Conservation (phyloP, 1,139 yeast species). For the Zhuliangozyma parablackwelliae region DNA sequence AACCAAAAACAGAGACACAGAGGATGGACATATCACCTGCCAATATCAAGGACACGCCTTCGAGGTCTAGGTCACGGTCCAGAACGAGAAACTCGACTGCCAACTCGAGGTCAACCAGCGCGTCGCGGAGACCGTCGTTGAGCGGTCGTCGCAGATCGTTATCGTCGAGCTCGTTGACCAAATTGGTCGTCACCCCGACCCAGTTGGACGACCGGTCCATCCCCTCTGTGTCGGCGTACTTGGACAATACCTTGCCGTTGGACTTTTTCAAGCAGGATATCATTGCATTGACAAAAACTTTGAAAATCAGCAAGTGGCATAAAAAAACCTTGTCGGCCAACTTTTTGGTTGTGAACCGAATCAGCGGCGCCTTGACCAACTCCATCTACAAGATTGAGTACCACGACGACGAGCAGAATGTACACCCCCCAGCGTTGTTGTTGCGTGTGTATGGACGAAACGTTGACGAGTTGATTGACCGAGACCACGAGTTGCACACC, state of each 20-base stretch:
- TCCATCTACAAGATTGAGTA: constrained; percentile 70
- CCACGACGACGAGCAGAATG: constrained; percentile 21
- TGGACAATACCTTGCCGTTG: constrained; percentile 72
- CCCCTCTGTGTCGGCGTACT: constrained; percentile 37
- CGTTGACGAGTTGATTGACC: constrained; percentile 79
- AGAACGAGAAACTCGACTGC: constrained; percentile 33
- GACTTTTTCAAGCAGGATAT: constrained; percentile 86
- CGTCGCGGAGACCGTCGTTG: constrained; percentile 35
- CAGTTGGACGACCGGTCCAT: constrained; percentile 27
- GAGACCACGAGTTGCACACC: constrained; percentile 72
- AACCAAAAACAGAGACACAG: no score
- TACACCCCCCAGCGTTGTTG: constrained; percentile 45
- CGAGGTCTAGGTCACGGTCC: constrained; percentile 35
- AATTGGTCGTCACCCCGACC: constrained; percentile 25
- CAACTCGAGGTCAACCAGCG: constrained; percentile 33
- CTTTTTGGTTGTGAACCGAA: constrained; percentile 50
- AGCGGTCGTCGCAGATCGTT: constrained; percentile 24
- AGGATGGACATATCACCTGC: constrained; percentile 27
- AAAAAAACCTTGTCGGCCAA: constrained; percentile 38
- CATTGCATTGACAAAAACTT: constrained; percentile 55
- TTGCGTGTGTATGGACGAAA: constrained; percentile 89
- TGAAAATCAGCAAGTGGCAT: constrained; percentile 79
- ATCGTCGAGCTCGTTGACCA: constrained; percentile 20
- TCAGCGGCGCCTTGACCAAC: constrained; percentile 91
- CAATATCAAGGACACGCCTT: constrained; percentile 13